Base-by-base conservation (phyloP, 176 grass and related monocot genomes). In the Paspalum notatum region DNA sequence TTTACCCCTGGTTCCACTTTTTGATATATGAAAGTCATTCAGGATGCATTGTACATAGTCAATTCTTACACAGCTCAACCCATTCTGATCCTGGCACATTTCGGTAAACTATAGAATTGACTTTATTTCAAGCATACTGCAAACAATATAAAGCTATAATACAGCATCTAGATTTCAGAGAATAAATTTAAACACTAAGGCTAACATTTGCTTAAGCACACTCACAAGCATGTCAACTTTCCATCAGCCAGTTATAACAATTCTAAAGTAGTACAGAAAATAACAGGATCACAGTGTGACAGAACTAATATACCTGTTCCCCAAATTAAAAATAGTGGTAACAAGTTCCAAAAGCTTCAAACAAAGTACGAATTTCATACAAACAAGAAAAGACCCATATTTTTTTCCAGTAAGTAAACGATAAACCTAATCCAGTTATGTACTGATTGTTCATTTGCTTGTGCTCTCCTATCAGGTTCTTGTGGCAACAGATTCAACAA, bases 341-440 rank as follows among this genome's bases (percentile, higher is more conserved):
- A 64, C 18, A 66, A 10, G 18, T 42, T 51, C 13, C 37, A 73
- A 54, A n/a, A 13, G 37, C 27, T 52, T 13, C 14, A 22, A 14
- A 72, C 47, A 85, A 79, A 55, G 17, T 70, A 63, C 45, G 52
- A 63, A 7, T 43, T 67, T 10, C 57, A 38, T 72, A 9, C 39
- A 80, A 85, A 66, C 59, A 26, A 47, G 25, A 18, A 80, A 74
- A 73, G 5, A 9, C 18, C 16, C 5, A 22, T 12, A 8, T 27
- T 15, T 61, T 27, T 27, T 27, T 61, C 22, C 57, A 26, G 57
- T 12, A 60, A 26, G 21, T 60, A 60, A 60, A 60, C 22, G 44
- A 43, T 43, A 42, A 68, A 68, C 52, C 11, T 64, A 72, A 32
- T 14, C 48, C 20, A 39, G 1, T 3, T 75, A 16, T 13, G 4